These are phyloP conservation scores for Dendrobium officinale DNA, from an alignment of 106 monocot genomes.

Conservation along the genomic window DNA sequence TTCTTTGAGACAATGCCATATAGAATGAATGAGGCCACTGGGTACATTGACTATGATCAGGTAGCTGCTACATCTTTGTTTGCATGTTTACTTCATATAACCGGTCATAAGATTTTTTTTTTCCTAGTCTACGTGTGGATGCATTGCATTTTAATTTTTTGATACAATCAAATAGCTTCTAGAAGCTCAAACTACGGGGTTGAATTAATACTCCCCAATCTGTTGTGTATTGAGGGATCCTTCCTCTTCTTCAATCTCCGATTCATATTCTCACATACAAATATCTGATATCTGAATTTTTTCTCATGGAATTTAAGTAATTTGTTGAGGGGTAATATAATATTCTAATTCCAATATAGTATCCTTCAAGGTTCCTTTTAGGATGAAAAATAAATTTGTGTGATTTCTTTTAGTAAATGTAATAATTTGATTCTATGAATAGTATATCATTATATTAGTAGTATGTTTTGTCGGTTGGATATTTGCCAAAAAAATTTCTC, in stretches of 20 bases:
- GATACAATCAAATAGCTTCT: no score
- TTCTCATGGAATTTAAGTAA: neutral
- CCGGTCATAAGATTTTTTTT: neutral
- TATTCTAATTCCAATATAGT: neutral
- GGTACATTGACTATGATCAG: constrained; percentile 98
- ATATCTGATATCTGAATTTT: no score
- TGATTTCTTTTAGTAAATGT: no score
- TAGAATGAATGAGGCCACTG: constrained; percentile 88
- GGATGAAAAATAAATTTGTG: neutral
- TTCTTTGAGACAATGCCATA: constrained; percentile 99
- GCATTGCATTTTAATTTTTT: neutral
- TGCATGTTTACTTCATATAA: neutral
- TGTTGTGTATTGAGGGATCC: no score
- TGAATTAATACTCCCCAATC: no score
- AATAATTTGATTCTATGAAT: no score
- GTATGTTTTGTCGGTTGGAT: no score
- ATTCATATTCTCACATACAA: neutral
- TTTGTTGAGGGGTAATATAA: neutral
- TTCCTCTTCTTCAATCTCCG: neutral
- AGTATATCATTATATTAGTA: neutral
- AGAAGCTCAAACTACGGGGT: no score
- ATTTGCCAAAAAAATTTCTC: no score
- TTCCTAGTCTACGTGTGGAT: neutral
- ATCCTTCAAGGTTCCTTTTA: neutral
- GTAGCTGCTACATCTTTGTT: constrained; percentile 17